Evolutionary conservation across 192 early-diverging fungal species (phyloP).

Genomic region (Dissophora ornata): DNA sequence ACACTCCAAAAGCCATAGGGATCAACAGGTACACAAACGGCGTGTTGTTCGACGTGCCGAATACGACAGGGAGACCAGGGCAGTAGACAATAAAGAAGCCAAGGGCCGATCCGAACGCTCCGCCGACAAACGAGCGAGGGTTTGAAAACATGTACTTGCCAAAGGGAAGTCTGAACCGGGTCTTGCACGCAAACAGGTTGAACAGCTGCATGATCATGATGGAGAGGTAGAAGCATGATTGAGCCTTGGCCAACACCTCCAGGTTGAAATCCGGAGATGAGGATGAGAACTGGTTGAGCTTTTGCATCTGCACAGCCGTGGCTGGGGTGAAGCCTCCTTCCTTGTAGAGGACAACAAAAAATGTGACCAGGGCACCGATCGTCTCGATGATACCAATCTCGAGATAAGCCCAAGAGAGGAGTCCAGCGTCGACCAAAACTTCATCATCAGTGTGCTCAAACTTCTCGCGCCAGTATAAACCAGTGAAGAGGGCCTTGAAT

Average conservation of each 20-base stretch:
- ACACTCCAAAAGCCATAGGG: conserved; percentile 81
- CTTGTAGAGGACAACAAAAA: conserved; percentile 83
- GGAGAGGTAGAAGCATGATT: conserved; percentile 78
- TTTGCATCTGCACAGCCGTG: conserved; percentile 68
- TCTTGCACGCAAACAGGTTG: conserved; percentile 95
- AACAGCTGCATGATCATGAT: conserved; percentile 91
- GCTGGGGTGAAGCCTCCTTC: conserved; percentile 72
- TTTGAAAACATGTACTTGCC: conserved; percentile 87
- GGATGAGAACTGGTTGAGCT: conserved; percentile 61
- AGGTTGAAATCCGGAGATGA: background rate
- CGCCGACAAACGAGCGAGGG: conserved; percentile 71
- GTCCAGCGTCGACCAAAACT: conserved; percentile 82
- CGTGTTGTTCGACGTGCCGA: conserved; percentile 68
- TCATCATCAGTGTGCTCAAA: conserved; percentile 84
- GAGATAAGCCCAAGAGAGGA: conserved; percentile 87
- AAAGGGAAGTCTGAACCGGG: conserved; percentile 78
- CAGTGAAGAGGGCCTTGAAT: conserved; percentile 61
- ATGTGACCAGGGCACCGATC: conserved; percentile 74
- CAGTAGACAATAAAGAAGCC: conserved; percentile 84
- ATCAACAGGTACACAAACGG: conserved; percentile 85
- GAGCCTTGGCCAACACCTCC: conserved; percentile 80
- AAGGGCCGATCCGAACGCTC: conserved; percentile 71
- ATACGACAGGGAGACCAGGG: conserved; percentile 84
- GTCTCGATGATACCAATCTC: conserved; percentile 86
- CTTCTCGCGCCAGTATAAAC: conserved; percentile 68